Evolutionary conservation across 2,329 filamentous ascomycete genomes (phyloP).

Genomic region (Xylogone sp.): DNA sequence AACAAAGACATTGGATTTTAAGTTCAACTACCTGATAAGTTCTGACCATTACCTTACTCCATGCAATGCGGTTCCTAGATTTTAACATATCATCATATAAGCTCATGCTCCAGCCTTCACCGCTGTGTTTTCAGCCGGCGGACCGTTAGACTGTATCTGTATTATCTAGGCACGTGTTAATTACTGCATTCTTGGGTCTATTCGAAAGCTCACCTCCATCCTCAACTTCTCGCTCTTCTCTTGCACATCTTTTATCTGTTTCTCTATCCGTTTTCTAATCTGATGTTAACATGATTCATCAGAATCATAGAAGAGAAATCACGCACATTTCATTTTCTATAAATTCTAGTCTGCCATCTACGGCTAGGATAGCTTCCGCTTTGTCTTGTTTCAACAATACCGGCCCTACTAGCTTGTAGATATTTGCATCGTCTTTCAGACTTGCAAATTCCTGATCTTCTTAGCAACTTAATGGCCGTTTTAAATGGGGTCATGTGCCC

Average conservation of each 20-base stretch:
- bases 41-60: conserved; percentile 13
- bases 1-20: not conserved
- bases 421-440: conserved; percentile 76
- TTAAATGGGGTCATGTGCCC: not conserved
- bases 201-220: conserved; percentile 49
- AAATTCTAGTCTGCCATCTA: conserved; percentile 86
- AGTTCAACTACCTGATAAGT: not conserved
- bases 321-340: conserved; percentile 90
- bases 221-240: conserved; percentile 62
- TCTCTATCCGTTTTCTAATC: conserved; percentile 60
- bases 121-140: conserved; percentile 16
- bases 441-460: conserved; percentile 69
- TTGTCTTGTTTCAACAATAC: conserved; percentile 94
- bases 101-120: conserved; percentile 18
- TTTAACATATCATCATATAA: conserved; percentile 9
- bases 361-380: conserved; percentile 82
- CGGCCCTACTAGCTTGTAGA: conserved; percentile 94
- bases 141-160: conserved; percentile 36
- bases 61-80: conserved; percentile 14
- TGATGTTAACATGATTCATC: not conserved
- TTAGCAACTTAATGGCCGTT: conserved; percentile 9
- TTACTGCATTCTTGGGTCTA: not conserved
- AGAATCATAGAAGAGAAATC: not conserved
- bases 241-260: conserved; percentile 60
- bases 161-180: conserved; percentile 27